Evolutionary conservation across 2,329 filamentous ascomycete species (phyloP), one percentile per base, ranked within the genome.

Genomic region (Colletotrichum salicis): DNA sequence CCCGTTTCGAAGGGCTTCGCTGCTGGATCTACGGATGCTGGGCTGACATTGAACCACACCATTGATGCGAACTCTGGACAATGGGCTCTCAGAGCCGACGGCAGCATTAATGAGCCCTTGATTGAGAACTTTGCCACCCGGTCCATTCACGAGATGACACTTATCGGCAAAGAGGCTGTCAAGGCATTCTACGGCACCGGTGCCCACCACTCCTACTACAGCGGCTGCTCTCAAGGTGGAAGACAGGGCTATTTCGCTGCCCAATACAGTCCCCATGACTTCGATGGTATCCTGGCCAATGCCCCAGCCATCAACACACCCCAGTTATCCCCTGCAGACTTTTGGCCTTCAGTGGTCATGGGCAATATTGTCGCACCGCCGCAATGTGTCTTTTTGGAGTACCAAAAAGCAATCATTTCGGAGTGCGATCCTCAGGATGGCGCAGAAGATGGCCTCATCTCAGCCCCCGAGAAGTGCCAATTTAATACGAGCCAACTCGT

Each of bases 201-300:
- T 0, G 77, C 81, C 1, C 76, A 79, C 0, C 86, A 85, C 65
- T 86, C 84, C 0, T 91, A 91, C 77, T 90, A 86, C 72, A 76
- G 86, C 2, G 89, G 89, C 12, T 91, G 89, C 76, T 90, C 88
- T 0, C 86, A 87, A 0, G 90, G 90, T 10, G 89, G 90, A 0
- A 82, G 89, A 0, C 88, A 91, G 80, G 89, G 88, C 6, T 80
- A 89, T 45, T 87, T 87, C 63, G 84, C 84, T 11, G 84, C 87
- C 0, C 84, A 91, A 74, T 76, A 80, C 15, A 89, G 84, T 71
- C 88, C 89, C 0, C 81, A 85, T 0, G 88, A 90, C 73, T 90
- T 89, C 66, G 88, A 91, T 64, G 88, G 88, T 13, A 83, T 89
- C 24, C 78, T 90, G 2, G 87, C 86, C 3, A 86, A 86, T 3